phyloP scores from a whole-genome alignment of 495 filamentous ascomycete genomes.

The Penicillium egyptiacum region DNA sequence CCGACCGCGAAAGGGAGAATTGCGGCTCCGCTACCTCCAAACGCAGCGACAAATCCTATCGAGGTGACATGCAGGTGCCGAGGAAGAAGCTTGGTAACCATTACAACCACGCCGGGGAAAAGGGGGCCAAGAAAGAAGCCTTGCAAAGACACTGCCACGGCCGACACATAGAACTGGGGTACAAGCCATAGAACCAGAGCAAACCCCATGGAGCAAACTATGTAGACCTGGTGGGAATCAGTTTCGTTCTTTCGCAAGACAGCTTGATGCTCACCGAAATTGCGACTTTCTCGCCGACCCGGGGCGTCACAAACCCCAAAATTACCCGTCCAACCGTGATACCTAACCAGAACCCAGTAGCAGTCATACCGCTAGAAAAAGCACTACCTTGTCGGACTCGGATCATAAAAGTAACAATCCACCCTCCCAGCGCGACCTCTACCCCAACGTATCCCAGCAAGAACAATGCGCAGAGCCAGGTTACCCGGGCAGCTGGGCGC shows the following conservation, averaged over 20 bases:
- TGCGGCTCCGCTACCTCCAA: slow-evolving; percentile 77
- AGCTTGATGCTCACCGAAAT: slow-evolving; percentile 43
- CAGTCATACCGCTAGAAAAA: slow-evolving; percentile 62
- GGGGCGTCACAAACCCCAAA: slow-evolving; percentile 62
- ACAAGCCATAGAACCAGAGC: slow-evolving; percentile 67
- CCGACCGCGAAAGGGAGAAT: slow-evolving; percentile 83
- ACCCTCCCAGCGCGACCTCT: slow-evolving; percentile 80
- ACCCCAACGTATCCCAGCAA: slow-evolving; percentile 77
- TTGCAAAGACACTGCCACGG: slow-evolving; percentile 64
- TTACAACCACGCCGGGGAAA: slow-evolving; percentile 76
- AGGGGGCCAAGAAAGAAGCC: slow-evolving; percentile 69
- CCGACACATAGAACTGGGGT: slow-evolving; percentile 70
- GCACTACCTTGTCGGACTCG: slow-evolving; percentile 52
- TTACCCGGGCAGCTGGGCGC: slow-evolving; percentile 50
- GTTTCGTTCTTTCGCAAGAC: background rate
- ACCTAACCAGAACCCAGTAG: slow-evolving; percentile 67
- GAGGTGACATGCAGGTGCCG: slow-evolving; percentile 74
- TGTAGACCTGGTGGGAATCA: slow-evolving; percentile 44
- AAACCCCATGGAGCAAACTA: slow-evolving; percentile 49
- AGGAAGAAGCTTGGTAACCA: slow-evolving; percentile 79
- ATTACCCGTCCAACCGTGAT: slow-evolving; percentile 60
- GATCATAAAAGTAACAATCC: slow-evolving; percentile 68
- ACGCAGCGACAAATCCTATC: slow-evolving; percentile 80
- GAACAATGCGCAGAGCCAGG: slow-evolving; percentile 77
- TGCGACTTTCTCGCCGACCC: slow-evolving; percentile 59